These are phyloP conservation scores for Thielaviopsis musarum DNA, from an alignment of 2,329 filamentous ascomycete genomes.

Conservation along the genomic window DNA sequence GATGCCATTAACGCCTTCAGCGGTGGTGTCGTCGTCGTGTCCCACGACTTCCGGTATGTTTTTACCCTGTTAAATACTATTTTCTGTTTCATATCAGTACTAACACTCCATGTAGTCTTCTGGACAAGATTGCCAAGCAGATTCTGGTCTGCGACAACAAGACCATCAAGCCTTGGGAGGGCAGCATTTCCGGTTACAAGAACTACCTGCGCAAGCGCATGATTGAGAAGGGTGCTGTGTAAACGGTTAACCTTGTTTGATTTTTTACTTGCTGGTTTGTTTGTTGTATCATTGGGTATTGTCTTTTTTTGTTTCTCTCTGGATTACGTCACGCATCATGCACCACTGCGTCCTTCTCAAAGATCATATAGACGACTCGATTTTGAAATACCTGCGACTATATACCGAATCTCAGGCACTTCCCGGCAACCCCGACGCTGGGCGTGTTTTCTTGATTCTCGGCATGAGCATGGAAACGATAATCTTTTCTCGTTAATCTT, in stretches of 20 bases:
- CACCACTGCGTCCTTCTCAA: neutral
- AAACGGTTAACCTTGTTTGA: conserved; percentile 18
- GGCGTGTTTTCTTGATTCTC: neutral
- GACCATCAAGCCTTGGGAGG: conserved; percentile 79
- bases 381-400: neutral
- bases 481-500: neutral
- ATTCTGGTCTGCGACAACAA: conserved; percentile 99
- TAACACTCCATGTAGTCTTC: conserved; percentile 40
- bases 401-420: neutral
- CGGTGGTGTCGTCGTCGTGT: conserved; percentile 93
- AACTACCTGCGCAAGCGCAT: conserved; percentile 99
- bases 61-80: neutral
- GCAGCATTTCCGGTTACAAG: conserved; percentile 89
- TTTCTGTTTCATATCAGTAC: neutral
- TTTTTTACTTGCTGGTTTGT: neutral
- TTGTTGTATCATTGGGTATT: conserved; percentile 1
- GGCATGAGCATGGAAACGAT: neutral
- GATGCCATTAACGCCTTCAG: conserved; percentile 95
- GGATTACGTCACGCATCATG: neutral
- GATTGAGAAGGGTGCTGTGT: conserved; percentile 73
- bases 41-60: conserved; percentile 91
- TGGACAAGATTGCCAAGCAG: conserved; percentile 99
- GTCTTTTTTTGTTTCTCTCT: neutral
- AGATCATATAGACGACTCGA: neutral
- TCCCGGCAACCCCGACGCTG: neutral